Evolutionary conservation across 2,329 filamentous ascomycete species (phyloP).

Genomic region (Fusarium illudens): DNA sequence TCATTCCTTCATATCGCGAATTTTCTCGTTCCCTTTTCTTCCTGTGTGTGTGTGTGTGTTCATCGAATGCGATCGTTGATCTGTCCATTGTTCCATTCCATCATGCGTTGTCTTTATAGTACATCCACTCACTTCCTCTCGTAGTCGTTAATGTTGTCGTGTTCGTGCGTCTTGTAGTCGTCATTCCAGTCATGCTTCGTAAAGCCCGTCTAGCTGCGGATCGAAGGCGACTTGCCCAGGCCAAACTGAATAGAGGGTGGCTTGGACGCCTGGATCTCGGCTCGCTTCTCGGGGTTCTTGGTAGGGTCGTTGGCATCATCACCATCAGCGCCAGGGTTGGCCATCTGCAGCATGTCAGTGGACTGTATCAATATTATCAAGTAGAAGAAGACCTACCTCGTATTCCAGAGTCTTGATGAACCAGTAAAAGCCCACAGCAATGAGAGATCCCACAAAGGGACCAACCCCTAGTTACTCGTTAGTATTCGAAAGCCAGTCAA

Average conservation of each 20-base stretch:
- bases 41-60: neutral
- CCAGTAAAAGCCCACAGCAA: slow-evolving; percentile 50
- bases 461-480: slow-evolving; percentile 44
- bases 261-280: slow-evolving; percentile 37
- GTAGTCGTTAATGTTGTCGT: slow-evolving; percentile 7
- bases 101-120: neutral
- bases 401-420: slow-evolving; percentile 54
- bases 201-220: slow-evolving; percentile 23
- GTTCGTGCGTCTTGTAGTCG: neutral
- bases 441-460: slow-evolving; percentile 45
- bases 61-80: neutral
- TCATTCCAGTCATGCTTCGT: slow-evolving; percentile 11
- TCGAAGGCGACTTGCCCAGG: slow-evolving; percentile 33
- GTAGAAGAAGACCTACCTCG: slow-evolving; percentile 37
- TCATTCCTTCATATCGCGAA: neutral
- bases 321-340: slow-evolving; percentile 57
- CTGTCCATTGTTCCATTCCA: neutral
- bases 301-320: slow-evolving; percentile 55
- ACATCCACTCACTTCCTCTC: slow-evolving; percentile 3
- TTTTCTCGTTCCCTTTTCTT: neutral
- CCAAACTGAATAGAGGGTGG: slow-evolving; percentile 28
- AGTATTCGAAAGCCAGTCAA: neutral
- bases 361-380: neutral
- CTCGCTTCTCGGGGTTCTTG: slow-evolving; percentile 53
- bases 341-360: slow-evolving; percentile 46